Base-by-base conservation (phyloP, 2,329 filamentous ascomycete genomes). In the Atkinsonella hypoxylon region DNA sequence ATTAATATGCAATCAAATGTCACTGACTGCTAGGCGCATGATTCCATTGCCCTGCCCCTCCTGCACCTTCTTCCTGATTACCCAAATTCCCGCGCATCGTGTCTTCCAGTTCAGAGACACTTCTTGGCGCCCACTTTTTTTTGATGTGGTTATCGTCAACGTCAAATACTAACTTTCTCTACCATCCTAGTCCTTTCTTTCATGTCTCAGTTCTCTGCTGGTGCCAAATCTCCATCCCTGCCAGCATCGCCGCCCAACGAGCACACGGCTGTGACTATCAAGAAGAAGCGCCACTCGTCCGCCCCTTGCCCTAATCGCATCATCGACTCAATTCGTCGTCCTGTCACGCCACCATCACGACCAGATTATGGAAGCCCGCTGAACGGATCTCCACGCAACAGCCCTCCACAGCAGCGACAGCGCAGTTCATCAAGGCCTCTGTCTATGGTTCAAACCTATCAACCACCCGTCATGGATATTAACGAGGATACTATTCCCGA, bases 401-500 rank as follows among this genome's bases (percentile, higher is more conserved):
- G 65, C 56, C 67, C 69, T 47, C 64, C 67, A 20, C 67, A 64
- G 50, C 64, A 65, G 47, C 70, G 69, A 54, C 68, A 68, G 55
- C 71, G 73, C 62, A 77, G 67, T 59, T 70, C 64, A 41, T 84
- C 85, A 9, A 79, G 90, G 54, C 89, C 89, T 34, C 73, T 85
- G 68, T 95, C 89, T 55, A 93, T 95, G 78, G 76, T 91, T 47
- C 84, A 93, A 66, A 82, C 86, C 54, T 90, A 90, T 68, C 84
- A 89, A 59, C 88, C 89, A 62, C 86, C 85, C 62, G 70, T 89
- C 66, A 89, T 95, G 83, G 87, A 95, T 62, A 77, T 93, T 56
- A 81, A 80, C 62, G 78, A 84, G 58, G 89, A 96, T 64, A 95
- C 88, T 31, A 82, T 93, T 55, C 89, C 93, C 38, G 93, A 98